Conservation (phyloP, 768 basidiomycete genomes). For the Lentinus brumalis region DNA sequence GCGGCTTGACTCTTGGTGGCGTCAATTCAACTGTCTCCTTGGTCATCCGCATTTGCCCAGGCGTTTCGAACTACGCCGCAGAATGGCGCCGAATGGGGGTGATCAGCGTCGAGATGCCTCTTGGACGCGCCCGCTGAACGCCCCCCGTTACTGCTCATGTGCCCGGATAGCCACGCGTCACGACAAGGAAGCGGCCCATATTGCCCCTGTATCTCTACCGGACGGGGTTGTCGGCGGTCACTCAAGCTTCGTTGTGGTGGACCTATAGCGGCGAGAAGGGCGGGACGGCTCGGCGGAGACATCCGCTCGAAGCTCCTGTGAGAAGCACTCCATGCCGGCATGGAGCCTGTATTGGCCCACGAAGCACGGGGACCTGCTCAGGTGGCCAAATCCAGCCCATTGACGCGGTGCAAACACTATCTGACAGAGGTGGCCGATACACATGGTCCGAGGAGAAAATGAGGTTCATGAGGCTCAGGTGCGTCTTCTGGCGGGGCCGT, state of each 20-base stretch:
- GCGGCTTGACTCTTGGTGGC: neutral
- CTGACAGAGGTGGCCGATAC: slow-evolving; percentile 1
- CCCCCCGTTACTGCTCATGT: slow-evolving; percentile 3
- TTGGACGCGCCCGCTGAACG: neutral
- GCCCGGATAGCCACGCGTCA: neutral
- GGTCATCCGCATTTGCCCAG: slow-evolving; percentile 5
- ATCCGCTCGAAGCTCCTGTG: slow-evolving; percentile 4
- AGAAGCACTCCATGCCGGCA: slow-evolving; percentile 6
- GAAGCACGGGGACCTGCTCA: slow-evolving; percentile 19
- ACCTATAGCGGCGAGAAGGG: slow-evolving; percentile 23
- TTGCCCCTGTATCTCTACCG: neutral
- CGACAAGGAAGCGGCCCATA: neutral
- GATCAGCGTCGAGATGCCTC: slow-evolving; percentile 11
- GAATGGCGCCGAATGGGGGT: slow-evolving; percentile 8
- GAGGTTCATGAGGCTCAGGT: neutral
- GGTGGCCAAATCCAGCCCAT: slow-evolving; percentile 9
- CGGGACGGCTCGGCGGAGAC: slow-evolving; percentile 17
- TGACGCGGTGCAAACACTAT: slow-evolving; percentile 16
- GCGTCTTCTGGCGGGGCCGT: slow-evolving; percentile 1
- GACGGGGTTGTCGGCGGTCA: slow-evolving; percentile 2
- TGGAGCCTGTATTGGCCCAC: slow-evolving; percentile 12
- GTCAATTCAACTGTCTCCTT: neutral
- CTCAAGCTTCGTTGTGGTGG: slow-evolving; percentile 10
- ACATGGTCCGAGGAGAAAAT: slow-evolving; percentile 16
- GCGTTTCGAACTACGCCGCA: neutral